Conservation (phyloP, 495 filamentous ascomycete genomes). For the Lasiosphaeris hirsuta region DNA sequence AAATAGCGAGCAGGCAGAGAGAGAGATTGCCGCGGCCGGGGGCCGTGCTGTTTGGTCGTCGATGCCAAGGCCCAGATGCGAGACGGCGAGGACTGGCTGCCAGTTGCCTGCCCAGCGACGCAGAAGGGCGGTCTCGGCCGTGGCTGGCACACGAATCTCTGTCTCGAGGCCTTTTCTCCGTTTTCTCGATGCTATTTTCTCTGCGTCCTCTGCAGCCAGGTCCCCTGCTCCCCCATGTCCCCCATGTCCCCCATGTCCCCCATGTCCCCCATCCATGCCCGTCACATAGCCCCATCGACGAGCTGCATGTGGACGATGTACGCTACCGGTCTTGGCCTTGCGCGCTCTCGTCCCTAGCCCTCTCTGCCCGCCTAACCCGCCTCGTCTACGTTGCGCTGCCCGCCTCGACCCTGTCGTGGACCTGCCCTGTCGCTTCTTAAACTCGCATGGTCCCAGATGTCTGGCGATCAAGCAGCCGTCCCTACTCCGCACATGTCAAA, state of each 20-base stretch:
- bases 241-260: constrained; percentile 1
- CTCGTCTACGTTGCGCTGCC: not conserved
- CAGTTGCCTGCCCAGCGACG: constrained; percentile 18
- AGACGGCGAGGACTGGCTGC: constrained; percentile 23
- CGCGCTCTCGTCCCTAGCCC: constrained; percentile 3
- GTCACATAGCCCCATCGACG: constrained; percentile 12
- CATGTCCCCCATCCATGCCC: constrained; percentile 1
- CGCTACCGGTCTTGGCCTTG: constrained; percentile 8
- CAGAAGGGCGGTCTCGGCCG: constrained; percentile 21
- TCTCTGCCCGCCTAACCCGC: constrained; percentile 10
- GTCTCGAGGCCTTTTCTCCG: constrained; percentile 10
- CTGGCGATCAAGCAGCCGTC: constrained; percentile 34
- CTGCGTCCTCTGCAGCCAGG: not conserved
- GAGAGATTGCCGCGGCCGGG: not conserved
- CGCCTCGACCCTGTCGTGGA: constrained; percentile 5
- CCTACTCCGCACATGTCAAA: constrained; percentile 36
- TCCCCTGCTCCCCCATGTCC: not conserved
- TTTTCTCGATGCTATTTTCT: constrained; percentile 6
- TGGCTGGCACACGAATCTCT: constrained; percentile 15
- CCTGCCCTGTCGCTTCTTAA: constrained; percentile 43
- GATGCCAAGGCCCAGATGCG: not conserved
- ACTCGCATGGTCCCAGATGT: constrained; percentile 38
- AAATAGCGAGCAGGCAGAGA: not conserved
- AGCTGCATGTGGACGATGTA: constrained; percentile 15
- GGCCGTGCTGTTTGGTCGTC: not conserved